phyloP scores from a whole-genome alignment of 2,329 filamentous ascomycete genomes.

The Biscogniauxia sp. region DNA sequence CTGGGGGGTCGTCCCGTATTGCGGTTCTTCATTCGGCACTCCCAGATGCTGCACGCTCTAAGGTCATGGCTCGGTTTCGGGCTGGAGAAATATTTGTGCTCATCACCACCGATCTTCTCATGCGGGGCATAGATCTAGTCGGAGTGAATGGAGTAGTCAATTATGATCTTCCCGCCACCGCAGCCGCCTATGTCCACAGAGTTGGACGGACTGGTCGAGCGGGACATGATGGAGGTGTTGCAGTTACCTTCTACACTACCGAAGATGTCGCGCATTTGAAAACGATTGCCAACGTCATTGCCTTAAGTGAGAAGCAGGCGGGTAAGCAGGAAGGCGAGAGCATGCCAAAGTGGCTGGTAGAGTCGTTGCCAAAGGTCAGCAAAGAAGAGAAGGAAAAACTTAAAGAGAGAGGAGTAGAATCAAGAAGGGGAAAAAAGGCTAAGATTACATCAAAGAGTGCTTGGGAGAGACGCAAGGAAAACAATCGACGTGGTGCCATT shows the following conservation, averaged over 20 bases:
- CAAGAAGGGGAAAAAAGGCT: slow-evolving; percentile 46
- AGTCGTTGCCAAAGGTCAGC: slow-evolving; percentile 77
- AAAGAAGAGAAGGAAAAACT: slow-evolving; percentile 83
- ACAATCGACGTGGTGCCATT: slow-evolving; percentile 64
- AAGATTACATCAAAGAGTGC: slow-evolving; percentile 83
- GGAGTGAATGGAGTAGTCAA: slow-evolving; percentile 96
- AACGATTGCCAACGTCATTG: slow-evolving; percentile 89
- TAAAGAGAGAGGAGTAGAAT: slow-evolving; percentile 78
- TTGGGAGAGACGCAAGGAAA: slow-evolving; percentile 67
- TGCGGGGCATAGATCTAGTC: slow-evolving; percentile 89
- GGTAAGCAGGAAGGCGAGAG: slow-evolving; percentile 53
- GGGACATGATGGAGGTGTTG: slow-evolving; percentile 81
- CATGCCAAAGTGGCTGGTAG: slow-evolving; percentile 82
- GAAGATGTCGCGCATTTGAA: slow-evolving; percentile 89
- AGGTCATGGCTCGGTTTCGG: slow-evolving; percentile 86
- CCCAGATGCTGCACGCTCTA: slow-evolving; percentile 69
- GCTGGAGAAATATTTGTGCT: slow-evolving; percentile 93
- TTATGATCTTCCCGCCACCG: slow-evolving; percentile 92
- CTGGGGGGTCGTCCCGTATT: slow-evolving; percentile 79
- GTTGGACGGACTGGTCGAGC: slow-evolving; percentile 89
- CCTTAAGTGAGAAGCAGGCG: slow-evolving; percentile 72
- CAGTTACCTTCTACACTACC: slow-evolving; percentile 92
- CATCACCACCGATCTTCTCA: slow-evolving; percentile 91
- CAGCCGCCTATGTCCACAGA: slow-evolving; percentile 88
- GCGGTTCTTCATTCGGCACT: slow-evolving; percentile 89